Conservation (phyloP, 768 basidiomycete species). For the Leccinum fibrillosum region DNA sequence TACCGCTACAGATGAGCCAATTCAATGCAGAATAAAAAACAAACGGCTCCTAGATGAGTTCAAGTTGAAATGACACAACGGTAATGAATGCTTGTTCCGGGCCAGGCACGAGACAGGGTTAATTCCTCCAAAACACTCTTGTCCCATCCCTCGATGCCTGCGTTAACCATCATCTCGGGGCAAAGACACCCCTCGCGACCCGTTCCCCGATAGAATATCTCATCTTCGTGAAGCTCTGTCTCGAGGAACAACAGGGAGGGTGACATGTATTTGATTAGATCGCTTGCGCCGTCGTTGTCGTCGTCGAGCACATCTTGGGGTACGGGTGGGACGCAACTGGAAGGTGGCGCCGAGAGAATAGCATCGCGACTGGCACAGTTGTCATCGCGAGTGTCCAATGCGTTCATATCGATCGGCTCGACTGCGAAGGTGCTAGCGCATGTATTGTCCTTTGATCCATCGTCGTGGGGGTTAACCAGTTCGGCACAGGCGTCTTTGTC, state of each 20-base stretch:
- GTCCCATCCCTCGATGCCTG: slow-evolving; percentile 8
- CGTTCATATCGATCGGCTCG: neutral
- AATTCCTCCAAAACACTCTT: neutral
- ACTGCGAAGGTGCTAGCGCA: neutral
- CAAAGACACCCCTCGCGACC: slow-evolving; percentile 10
- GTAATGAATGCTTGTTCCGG: neutral
- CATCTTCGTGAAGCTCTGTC: neutral
- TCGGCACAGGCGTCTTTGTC: neutral
- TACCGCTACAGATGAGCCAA: too few relatives aligned
- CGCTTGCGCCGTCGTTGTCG: neutral
- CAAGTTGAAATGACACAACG: neutral
- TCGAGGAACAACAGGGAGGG: neutral
- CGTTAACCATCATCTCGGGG: slow-evolving; percentile 11
- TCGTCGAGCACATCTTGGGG: neutral
- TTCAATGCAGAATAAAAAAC: neutral
- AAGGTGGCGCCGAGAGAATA: neutral
- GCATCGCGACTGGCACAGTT: neutral
- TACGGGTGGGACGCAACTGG: neutral
- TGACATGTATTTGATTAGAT: neutral
- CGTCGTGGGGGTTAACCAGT: neutral
- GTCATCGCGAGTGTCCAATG: neutral
- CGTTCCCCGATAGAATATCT: neutral
- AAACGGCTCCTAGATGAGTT: neutral
- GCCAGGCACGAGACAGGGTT: neutral
- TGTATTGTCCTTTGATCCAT: neutral